Percentiles rank a stretch among this genome's conserved stretches.
Conservation (phyloP, 768 basidiomycete species). For the Paxillus rubicundulus region DNA sequence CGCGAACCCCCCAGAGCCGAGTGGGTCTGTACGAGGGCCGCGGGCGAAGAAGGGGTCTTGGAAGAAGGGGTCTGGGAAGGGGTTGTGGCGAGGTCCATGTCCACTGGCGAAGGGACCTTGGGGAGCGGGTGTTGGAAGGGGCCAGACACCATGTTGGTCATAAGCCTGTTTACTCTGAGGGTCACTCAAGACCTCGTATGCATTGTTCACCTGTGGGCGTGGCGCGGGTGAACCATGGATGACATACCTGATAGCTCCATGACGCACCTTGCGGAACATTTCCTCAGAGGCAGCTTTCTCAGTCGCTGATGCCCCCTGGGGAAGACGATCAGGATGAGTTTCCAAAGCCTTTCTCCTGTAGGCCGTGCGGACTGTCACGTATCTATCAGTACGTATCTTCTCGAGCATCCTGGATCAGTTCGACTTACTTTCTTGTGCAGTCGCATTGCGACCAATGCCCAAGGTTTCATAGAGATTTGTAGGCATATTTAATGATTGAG, state of each 20-base stretch:
- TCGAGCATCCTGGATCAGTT: neutral
- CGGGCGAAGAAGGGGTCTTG: slow-evolving; percentile 17
- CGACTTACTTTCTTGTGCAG: slow-evolving; percentile 60
- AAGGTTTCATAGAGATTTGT: slow-evolving; percentile 65
- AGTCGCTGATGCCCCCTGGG: slow-evolving; percentile 49
- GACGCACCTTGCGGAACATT: slow-evolving; percentile 42
- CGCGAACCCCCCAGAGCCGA: slow-evolving; percentile 25
- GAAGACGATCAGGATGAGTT: slow-evolving; percentile 75
- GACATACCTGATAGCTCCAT: slow-evolving; percentile 32
- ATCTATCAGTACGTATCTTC: slow-evolving; percentile 3
- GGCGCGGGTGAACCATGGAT: slow-evolving; percentile 11
- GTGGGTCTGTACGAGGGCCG: slow-evolving; percentile 28
- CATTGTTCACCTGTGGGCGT: slow-evolving; percentile 60
- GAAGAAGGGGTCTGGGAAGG: slow-evolving; percentile 21
- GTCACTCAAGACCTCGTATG: slow-evolving; percentile 73
- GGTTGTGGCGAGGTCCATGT: slow-evolving; percentile 11
- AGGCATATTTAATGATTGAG: slow-evolving; percentile 38
- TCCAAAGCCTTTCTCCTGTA: slow-evolving; percentile 69
- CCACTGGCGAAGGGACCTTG: slow-evolving; percentile 14
- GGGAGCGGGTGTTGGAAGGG: slow-evolving; percentile 46
- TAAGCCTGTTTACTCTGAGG: slow-evolving; percentile 60
- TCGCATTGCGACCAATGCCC: slow-evolving; percentile 50
- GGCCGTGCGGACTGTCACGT: slow-evolving; percentile 63
- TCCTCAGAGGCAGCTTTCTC: slow-evolving; percentile 66
- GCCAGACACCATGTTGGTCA: slow-evolving; percentile 73